Evolutionary conservation across 176 grass and related monocot species (phyloP), one percentile per base, ranked within the genome.

Genomic region (Lolium perenne): DNA sequence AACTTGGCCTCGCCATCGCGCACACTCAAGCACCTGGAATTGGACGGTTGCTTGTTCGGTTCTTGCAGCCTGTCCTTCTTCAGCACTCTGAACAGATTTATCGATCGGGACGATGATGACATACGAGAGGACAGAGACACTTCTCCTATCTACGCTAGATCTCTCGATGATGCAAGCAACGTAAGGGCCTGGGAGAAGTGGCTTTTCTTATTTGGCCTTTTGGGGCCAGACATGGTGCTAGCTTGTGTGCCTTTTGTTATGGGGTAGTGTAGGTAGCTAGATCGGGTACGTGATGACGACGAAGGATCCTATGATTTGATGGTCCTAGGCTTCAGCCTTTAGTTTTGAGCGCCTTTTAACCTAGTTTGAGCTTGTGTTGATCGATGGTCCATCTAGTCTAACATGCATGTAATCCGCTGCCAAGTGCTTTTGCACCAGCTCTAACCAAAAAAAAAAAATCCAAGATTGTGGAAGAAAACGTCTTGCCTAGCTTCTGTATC

Each of bases 21-120:
- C 86, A 79, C 89, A 94, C 87, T 89, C 92, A 89, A 94, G 6
- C 80, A 55, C 76, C 61, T 90, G 25, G 69, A 89, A 91, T 87
- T 89, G 89, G 92, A 38, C 76, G 67, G 74, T 78, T 88, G 77
- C 84, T 86, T 80, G 82, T 43, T 38, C 17, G 38, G 16, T 66
- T 65, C 86, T 32, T 54, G 64, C 77, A 9, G 50, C n/a, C 73
- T 73, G 64, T 35, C 62, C 76, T 80, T 61, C 16, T 45, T 50
- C 40, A 10, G 22, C 48, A 4, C 64, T 67, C 72, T 53, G 14
- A 32, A 53, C 72, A 16, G 15, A 16, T 74, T 7, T 50, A 25
- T 74, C 43, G 2, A 6, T 22, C n/a, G n/a, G 5, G 46, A 53
- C n/a, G 40, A 63, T 62, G 54, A 86, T 86, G 76, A 46, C 68